phyloP scores from a whole-genome alignment of 2,329 filamentous ascomycete genomes.

The Phyllosticta citriasiana region DNA sequence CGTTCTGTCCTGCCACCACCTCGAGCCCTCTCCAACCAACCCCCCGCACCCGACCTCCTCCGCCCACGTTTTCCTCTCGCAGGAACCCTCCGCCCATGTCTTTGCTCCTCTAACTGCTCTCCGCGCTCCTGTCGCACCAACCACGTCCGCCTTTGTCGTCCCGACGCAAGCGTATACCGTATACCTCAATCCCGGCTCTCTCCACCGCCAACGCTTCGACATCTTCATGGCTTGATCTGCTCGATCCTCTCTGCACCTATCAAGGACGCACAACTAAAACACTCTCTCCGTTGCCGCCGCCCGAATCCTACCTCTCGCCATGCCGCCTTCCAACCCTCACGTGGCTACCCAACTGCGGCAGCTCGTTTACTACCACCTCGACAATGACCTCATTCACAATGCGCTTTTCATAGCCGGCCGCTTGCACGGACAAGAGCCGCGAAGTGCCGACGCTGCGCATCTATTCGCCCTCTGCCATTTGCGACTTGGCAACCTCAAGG shows the following conservation, averaged over 20 bases:
- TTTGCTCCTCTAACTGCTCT: background rate
- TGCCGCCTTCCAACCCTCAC: constrained; percentile 46
- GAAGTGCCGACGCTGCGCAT: constrained; percentile 70
- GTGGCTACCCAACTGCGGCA: constrained; percentile 53
- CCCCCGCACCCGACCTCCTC: background rate
- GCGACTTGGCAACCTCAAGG: constrained; percentile 70
- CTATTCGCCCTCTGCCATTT: constrained; percentile 78
- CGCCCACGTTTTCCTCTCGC: background rate
- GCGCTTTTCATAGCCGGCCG: constrained; percentile 90
- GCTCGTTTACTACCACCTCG: constrained; percentile 64
- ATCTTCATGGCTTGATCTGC: background rate
- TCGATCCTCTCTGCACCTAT: background rate
- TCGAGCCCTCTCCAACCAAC: background rate
- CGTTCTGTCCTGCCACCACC: background rate
- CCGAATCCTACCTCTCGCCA: constrained; percentile 20
- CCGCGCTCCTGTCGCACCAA: background rate
- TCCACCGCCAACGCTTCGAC: background rate
- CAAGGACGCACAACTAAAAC: background rate
- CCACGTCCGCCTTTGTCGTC: background rate
- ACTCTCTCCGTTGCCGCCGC: background rate
- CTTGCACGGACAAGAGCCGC: constrained; percentile 72
- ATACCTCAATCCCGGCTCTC: background rate
- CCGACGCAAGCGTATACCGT: background rate
- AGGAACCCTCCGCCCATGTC: background rate
- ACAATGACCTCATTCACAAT: constrained; percentile 81